phyloP scores from a whole-genome alignment of 257 asterid species.

The Schizonepeta tenuifolia region DNA sequence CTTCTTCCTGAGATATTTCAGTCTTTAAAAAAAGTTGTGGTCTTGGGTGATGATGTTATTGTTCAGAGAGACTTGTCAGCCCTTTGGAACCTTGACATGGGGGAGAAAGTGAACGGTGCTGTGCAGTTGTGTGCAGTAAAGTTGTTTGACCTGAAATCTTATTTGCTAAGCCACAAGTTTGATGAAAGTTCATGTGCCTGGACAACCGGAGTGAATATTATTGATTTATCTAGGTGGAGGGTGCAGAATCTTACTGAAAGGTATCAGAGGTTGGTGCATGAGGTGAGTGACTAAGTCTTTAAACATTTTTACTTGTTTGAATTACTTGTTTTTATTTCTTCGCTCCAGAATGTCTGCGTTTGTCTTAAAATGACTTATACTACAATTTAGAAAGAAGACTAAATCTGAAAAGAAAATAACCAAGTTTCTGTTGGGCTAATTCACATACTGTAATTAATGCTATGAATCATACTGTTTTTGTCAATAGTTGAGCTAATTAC shows the following conservation, averaged over 20 bases:
- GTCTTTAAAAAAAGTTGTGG: constrained; percentile 72
- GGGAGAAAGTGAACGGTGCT: constrained; percentile 88
- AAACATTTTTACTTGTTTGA: constrained; percentile 12
- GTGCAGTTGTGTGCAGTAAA: constrained; percentile 67
- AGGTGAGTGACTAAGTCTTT: constrained; percentile 62
- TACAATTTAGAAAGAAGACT: constrained; percentile 2
- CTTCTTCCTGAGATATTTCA: constrained; percentile 83
- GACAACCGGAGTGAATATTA: constrained; percentile 85
- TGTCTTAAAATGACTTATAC: constrained; percentile 1
- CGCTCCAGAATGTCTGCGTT: neutral
- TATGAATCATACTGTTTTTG: neutral
- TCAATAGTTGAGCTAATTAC: neutral
- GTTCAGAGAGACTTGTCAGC: constrained; percentile 89
- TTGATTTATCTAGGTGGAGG: constrained; percentile 86
- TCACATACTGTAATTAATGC: constrained; percentile 23
- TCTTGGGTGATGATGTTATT: constrained; percentile 87
- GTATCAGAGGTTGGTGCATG: constrained; percentile 61
- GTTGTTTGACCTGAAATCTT: constrained; percentile 62
- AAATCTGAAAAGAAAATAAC: neutral
- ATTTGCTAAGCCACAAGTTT: constrained; percentile 49
- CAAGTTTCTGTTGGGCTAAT: constrained; percentile 18
- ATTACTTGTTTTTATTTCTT: constrained; percentile 17
- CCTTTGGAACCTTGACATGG: constrained; percentile 92
- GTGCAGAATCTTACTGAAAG: constrained; percentile 59
- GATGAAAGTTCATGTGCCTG: constrained; percentile 79